Evolutionary conservation across 768 basidiomycete species (phyloP).

Genomic region (Mycena belliarum): DNA sequence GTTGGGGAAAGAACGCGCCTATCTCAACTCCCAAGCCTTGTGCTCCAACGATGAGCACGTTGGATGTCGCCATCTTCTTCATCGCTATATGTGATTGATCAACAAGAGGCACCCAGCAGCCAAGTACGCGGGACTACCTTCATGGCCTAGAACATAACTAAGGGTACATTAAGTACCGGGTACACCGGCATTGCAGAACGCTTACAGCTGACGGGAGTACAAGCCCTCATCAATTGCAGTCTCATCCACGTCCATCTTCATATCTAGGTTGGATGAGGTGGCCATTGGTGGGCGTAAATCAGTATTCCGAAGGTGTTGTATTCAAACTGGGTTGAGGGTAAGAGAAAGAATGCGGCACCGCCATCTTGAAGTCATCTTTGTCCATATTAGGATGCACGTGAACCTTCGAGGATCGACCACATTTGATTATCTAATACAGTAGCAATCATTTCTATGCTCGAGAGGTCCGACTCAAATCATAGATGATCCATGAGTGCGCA

Average conservation of each 20-base stretch:
- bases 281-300: conserved; percentile 33
- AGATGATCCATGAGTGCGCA: no score
- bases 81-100: conserved; percentile 63
- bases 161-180: conserved; percentile 17
- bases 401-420: conserved; percentile 13
- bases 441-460: no score
- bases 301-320: conserved; percentile 11
- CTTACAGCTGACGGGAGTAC: conserved; percentile 92
- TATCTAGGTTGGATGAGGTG: conserved; percentile 38
- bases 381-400: neutral
- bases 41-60: conserved; percentile 90
- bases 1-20: conserved; percentile 42
- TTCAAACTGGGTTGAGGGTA: conserved; percentile 11
- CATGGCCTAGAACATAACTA: conserved; percentile 95
- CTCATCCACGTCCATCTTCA: conserved; percentile 84
- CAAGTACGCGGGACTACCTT: conserved; percentile 55
- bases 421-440: no score
- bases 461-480: neutral
- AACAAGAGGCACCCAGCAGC: neutral
- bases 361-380: no score
- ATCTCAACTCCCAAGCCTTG: conserved; percentile 95
- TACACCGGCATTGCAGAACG: conserved; percentile 21
- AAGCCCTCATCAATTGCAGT: conserved; percentile 89
- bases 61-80: conserved; percentile 98
- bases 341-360: conserved; percentile 1